These are phyloP conservation scores for Triglochin maritima DNA, from an alignment of 106 monocot species.

Conservation along the genomic window DNA sequence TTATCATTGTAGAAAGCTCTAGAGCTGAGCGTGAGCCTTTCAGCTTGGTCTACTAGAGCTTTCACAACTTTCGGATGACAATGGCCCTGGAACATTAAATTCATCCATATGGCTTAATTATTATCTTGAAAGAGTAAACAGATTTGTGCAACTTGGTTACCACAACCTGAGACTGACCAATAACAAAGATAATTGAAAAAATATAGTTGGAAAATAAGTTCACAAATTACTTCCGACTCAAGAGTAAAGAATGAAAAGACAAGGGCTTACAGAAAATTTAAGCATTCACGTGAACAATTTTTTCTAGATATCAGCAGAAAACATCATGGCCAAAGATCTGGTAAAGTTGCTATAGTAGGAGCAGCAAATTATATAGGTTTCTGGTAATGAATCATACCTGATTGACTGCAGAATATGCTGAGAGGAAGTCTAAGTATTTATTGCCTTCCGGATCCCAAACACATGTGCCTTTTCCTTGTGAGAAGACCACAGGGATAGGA, in stretches of 20 bases:
- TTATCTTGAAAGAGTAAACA: background rate
- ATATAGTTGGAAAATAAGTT: too few species aligned
- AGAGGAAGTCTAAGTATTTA: slow-evolving; percentile 93
- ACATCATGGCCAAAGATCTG: too few species aligned
- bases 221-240: too few species aligned
- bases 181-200: too few species aligned
- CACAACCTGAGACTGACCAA: too few species aligned
- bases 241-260: too few species aligned
- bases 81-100: slow-evolving; percentile 51
- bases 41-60: slow-evolving; percentile 74
- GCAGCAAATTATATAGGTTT: too few species aligned
- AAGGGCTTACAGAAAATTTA: too few species aligned
- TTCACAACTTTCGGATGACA: slow-evolving; percentile 93
- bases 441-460: slow-evolving; percentile 99
- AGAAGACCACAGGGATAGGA: slow-evolving; percentile 97
- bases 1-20: slow-evolving; percentile 98
- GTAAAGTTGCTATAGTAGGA: too few species aligned
- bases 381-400: slow-evolving; percentile 33
- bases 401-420: slow-evolving; percentile 98
- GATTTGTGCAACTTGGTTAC: background rate
- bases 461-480: slow-evolving; percentile 65
- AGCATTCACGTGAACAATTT: too few species aligned
- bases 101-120: background rate
- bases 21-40: slow-evolving; percentile 86
- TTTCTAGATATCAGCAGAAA: too few species aligned